These are phyloP conservation scores for Bidens hawaiensis DNA, from an alignment of 140 eudicot genomes.

Conservation along the genomic window DNA sequence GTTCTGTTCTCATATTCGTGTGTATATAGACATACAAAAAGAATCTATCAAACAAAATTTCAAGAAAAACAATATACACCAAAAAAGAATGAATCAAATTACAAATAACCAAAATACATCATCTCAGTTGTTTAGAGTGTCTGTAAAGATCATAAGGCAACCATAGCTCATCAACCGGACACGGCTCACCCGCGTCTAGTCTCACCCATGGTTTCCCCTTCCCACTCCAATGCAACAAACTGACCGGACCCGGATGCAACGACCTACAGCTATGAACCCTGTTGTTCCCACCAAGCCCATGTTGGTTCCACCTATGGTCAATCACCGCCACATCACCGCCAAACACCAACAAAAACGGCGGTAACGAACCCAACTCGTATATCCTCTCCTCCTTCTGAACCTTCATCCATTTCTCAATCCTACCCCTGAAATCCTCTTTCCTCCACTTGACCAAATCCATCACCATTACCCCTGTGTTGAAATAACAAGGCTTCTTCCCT, in stretches of 20 bases:
- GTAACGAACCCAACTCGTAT: conserved; percentile 74
- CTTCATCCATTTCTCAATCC: conserved; percentile 80
- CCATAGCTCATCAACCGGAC: conserved; percentile 77
- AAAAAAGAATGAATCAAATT: conserved; percentile 34
- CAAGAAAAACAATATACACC: conserved; percentile 23
- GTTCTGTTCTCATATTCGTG: conserved; percentile 17
- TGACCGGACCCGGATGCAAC: conserved; percentile 67
- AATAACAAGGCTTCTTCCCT: conserved; percentile 59
- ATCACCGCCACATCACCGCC: conserved; percentile 64
- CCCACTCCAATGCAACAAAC: conserved; percentile 89
- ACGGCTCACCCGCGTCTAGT: conserved; percentile 52
- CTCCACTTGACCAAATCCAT: conserved; percentile 79
- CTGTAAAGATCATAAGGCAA: conserved; percentile 57
- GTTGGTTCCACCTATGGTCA: conserved; percentile 77
- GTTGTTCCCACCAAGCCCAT: conserved; percentile 82
- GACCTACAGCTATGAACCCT: conserved; percentile 69
- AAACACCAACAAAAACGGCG: conserved; percentile 74
- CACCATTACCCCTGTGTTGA: conserved; percentile 80
- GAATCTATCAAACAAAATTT: conserved; percentile 19
- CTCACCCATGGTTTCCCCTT: conserved; percentile 87
- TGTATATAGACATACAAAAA: too few species aligned
- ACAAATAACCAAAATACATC: conserved; percentile 24
- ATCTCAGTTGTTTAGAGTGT: conserved; percentile 30
- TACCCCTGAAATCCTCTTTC: conserved; percentile 41
- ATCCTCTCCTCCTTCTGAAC: conserved; percentile 63